These are phyloP conservation scores for Podospora bellae-mahoneyi DNA, from an alignment of 495 filamentous ascomycete species.

Conservation along the genomic window DNA sequence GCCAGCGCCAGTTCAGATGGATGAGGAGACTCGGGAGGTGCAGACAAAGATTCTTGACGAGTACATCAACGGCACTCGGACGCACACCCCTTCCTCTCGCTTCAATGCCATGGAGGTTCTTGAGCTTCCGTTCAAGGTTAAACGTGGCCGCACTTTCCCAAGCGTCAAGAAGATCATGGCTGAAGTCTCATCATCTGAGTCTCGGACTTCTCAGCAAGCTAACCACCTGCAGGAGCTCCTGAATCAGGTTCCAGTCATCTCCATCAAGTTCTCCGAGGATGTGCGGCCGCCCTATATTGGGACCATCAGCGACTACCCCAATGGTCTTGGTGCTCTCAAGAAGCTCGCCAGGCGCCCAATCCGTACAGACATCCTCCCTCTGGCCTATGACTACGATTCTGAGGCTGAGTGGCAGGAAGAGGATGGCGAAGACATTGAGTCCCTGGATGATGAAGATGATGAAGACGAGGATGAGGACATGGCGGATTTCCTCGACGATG, in stretches of 20 bases:
- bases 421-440: constrained; percentile 58
- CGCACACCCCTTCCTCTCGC: constrained; percentile 29
- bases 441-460: constrained; percentile 76
- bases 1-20: constrained; percentile 46
- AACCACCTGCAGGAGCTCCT: constrained; percentile 52
- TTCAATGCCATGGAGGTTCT: constrained; percentile 60
- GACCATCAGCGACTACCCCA: constrained; percentile 64
- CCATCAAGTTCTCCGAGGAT: constrained; percentile 78
- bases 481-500: constrained; percentile 75
- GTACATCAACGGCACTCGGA: constrained; percentile 36
- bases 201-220: constrained; percentile 42
- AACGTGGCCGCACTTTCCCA: constrained; percentile 49
- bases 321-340: constrained; percentile 39
- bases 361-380: constrained; percentile 56
- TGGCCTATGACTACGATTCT: constrained; percentile 94
- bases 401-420: constrained; percentile 77
- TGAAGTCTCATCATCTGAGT: constrained; percentile 38
- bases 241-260: constrained; percentile 65
- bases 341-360: constrained; percentile 71
- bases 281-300: constrained; percentile 88
- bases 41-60: constrained; percentile 51
- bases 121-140: constrained; percentile 52
- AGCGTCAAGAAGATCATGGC: constrained; percentile 67
- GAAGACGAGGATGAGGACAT: constrained; percentile 64
- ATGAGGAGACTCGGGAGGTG: constrained; percentile 51